Base-by-base conservation (phyloP, 2,329 filamentous ascomycete genomes). In the Xylariaceae sp. region DNA sequence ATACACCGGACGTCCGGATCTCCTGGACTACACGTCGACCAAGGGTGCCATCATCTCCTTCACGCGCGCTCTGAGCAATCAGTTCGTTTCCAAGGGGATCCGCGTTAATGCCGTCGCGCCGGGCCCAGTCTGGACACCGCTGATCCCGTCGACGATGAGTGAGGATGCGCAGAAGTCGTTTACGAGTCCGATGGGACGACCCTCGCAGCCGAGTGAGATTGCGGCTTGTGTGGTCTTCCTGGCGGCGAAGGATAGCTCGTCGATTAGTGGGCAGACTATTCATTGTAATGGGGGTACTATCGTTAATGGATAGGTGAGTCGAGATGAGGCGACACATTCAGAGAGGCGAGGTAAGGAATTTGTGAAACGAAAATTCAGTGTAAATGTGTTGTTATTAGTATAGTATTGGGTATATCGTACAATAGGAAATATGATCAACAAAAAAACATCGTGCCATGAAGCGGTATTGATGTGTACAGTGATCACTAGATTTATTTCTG, bases 181-280 rank as follows among this genome's bases (percentile, higher is more conserved):
- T 72, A 82, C 80, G 1, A 81, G 82, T 18, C 90, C 89, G 0
- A 90, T 94, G 78, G 89, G 89, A 3, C 79, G 90, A 17, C 88
- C 89, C 0, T 87, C 84, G 2, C 90, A 94, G 74, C 90, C 89
- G 1, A 89, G 84, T 58, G 90, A 95, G 78, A 88, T 94, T 62
- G 90, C 89, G 0, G 88, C 88, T 0, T 90, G 87, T 68, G 88
- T 92, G 59, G 89, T 94, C 3, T 94, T 94, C 74, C 76, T 95
- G 64, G 90, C 90, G 0, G 87, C 85, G 55, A 77, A 80, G 60
- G 90, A 94, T 71, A 90, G 87, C 70, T 86, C 84, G 52, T 86
- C 84, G 62, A 85, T 94, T 51, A 87, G 83, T 56, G 90, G 90
- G 1, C 90, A 93, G 77, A 79, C 76, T 0, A 77, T 82, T 9